These are phyloP conservation scores for Tieghemiomyces parasiticus DNA, from an alignment of 192 early-diverging fungal species.

Conservation along the genomic window DNA sequence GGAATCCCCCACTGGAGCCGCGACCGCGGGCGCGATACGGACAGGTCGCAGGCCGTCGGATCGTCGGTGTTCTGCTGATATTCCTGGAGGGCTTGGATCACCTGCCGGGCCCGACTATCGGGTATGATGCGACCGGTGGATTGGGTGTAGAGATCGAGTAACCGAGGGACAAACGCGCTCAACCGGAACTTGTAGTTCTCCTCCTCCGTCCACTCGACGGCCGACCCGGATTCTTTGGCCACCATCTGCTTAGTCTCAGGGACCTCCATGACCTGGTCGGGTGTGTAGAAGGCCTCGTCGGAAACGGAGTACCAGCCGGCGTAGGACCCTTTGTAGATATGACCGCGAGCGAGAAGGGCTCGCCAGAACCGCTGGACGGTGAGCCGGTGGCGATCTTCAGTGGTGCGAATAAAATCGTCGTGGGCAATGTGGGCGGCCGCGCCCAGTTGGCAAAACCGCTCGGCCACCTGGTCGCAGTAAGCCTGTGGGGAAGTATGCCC, in stretches of 20 bases:
- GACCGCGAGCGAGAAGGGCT: slow-evolving; percentile 42
- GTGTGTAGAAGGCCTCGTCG: slow-evolving; percentile 84
- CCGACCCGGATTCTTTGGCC: slow-evolving; percentile 68
- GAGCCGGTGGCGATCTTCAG: slow-evolving; percentile 49
- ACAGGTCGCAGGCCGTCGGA: slow-evolving; percentile 53
- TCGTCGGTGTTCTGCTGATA: slow-evolving; percentile 8
- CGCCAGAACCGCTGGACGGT: slow-evolving; percentile 69
- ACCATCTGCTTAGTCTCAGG: too few relatives aligned
- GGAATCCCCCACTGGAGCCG: slow-evolving; percentile 82
- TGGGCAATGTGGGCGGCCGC: slow-evolving; percentile 53
- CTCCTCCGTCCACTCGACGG: slow-evolving; percentile 79
- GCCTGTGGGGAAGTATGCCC: slow-evolving; percentile 37
- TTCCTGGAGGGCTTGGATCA: neutral
- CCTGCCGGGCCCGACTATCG: slow-evolving; percentile 17
- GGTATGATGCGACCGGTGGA: slow-evolving; percentile 59
- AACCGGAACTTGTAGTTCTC: slow-evolving; percentile 91
- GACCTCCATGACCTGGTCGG: slow-evolving; percentile 54
- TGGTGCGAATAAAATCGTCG: slow-evolving; percentile 79
- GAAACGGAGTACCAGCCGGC: slow-evolving; percentile 93
- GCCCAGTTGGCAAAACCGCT: slow-evolving; percentile 39
- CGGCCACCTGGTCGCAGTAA: slow-evolving; percentile 66
- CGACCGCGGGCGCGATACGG: slow-evolving; percentile 64
- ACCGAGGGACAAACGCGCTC: slow-evolving; percentile 35
- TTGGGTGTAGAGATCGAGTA: slow-evolving; percentile 52
- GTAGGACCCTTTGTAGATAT: slow-evolving; percentile 83